Evolutionary conservation across 2,329 filamentous ascomycete genomes (phyloP), one percentile per base, ranked within the genome.

Genomic region (Aaosphaeria arxii): DNA sequence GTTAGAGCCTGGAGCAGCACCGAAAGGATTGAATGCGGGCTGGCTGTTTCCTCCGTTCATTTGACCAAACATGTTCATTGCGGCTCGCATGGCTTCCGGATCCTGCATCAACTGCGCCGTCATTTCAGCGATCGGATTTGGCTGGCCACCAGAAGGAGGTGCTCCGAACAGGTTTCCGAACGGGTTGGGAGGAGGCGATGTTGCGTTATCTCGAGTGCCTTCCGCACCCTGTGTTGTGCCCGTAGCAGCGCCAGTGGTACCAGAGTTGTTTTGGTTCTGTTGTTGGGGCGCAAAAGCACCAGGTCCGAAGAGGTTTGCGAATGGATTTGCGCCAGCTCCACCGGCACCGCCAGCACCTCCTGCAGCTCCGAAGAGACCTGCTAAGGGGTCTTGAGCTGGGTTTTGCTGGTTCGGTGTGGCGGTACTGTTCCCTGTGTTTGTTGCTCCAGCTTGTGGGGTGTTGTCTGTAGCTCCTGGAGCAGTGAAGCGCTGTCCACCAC

Each of bases 391-490:
- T 44, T 66, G 67, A 36, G 61, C 66, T 45, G 45, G 59, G 52
- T 64, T 68, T 54, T 67, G 66, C 57, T 66, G 70, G 50, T 69
- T 69, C 50, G 70, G 62, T 40, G 63, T 60, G 46, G 70, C 67
- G 45, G 66, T 70, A 61, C 59, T 72, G 66, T 52, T 62, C 57
- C 48, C 56, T 17, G 48, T 45, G 45, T 42, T 43, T 46, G 50
- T 49, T 36, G 33, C n/a, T n/a, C 33, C 33, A n/a, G 33, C n/a
- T 61, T 70, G 62, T 1, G 83, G 85, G 3, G 91, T 95, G 30
- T 84, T 95, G 70, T 96, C 91, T 33, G 92, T 97, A 17, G 87
- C 85, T 6, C 94, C 94, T 2, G 94, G 94, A 43, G 92, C 92
- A 9, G 94, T 91, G 67, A 99, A 97, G 5, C 83, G 77, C 40